These are phyloP conservation scores for Didymella exigua DNA, from an alignment of 2,329 filamentous ascomycete genomes.

Conservation along the genomic window DNA sequence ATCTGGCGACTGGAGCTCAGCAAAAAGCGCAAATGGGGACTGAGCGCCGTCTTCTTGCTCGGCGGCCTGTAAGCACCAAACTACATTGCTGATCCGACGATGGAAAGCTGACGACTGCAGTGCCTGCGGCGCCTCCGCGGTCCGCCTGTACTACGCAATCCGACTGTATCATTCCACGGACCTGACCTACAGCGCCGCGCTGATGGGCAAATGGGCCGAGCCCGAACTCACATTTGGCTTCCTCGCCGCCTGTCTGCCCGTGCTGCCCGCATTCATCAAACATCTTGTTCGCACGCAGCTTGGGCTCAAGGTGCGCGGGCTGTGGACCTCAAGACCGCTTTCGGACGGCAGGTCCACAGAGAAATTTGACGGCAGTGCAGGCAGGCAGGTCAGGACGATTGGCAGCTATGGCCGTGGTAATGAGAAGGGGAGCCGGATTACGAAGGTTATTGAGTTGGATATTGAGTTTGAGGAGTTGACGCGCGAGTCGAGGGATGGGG, in stretches of 20 bases:
- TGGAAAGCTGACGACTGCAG: background rate
- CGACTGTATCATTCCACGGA: conserved; percentile 14
- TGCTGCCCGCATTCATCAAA: conserved; percentile 21
- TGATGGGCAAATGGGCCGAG: conserved; percentile 25
- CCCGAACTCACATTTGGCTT: conserved; percentile 25
- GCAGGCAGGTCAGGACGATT: background rate
- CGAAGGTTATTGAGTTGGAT: conserved; percentile 10
- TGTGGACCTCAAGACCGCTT: conserved; percentile 7
- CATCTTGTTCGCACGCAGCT: conserved; percentile 5
- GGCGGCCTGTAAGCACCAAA: conserved; percentile 16
- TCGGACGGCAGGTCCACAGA: background rate
- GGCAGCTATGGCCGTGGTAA: background rate
- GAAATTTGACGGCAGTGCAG: background rate
- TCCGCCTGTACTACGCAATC: conserved; percentile 22
- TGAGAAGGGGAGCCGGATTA: conserved; percentile 6
- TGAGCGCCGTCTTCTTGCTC: conserved; percentile 22
- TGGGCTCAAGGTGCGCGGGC: background rate
- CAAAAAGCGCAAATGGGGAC: conserved; percentile 14
- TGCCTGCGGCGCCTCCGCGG: conserved; percentile 16
- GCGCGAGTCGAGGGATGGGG: background rate
- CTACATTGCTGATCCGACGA: background rate
- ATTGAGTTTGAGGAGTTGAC: conserved; percentile 20
- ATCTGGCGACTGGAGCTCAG: conserved; percentile 24
- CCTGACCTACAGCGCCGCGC: conserved; percentile 16
- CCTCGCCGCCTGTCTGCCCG: conserved; percentile 22